Conservation (phyloP, 441 rosid genomes). For the Biscutella laevigata region DNA sequence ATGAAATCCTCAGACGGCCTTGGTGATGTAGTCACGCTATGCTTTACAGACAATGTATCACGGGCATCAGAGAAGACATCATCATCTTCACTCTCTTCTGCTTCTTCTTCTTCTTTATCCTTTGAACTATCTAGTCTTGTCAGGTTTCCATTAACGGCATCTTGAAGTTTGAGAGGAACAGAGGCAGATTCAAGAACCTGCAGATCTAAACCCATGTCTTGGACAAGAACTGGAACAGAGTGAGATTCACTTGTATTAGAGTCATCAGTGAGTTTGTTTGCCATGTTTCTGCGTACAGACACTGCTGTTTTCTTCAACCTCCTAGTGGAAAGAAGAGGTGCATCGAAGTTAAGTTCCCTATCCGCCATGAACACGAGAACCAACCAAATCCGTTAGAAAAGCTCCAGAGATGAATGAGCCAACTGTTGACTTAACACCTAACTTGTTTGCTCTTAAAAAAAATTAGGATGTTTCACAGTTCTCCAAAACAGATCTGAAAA, state of each 20-base stretch:
- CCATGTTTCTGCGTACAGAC: conserved; percentile 22
- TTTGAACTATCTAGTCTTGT: conserved; percentile 37
- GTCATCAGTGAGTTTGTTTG: conserved; percentile 21
- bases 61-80: conserved; percentile 67
- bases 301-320: conserved; percentile 29
- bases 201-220: conserved; percentile 37
- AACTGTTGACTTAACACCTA: no score
- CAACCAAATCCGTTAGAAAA: conserved; percentile 14
- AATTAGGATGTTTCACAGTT: conserved; percentile 17
- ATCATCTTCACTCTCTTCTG: conserved; percentile 13
- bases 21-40: conserved; percentile 30
- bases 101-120: conserved; percentile 5
- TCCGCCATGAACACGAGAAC: conserved; percentile 62
- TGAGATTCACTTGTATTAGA: conserved; percentile 10
- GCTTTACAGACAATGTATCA: conserved; percentile 35
- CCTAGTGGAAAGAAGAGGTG: conserved; percentile 69
- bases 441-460: no score
- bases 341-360: conserved; percentile 55
- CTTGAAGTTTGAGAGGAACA: conserved; percentile 53
- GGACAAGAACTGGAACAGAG: conserved; percentile 26
- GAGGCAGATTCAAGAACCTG: conserved; percentile 61
- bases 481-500: conserved; percentile 27
- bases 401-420: no score
- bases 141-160: no score
- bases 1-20: conserved; percentile 53